Evolutionary conservation across 108 stramenopile species (phyloP), one percentile per base, ranked within the genome.

Genomic region (Thalassiosira profunda): DNA sequence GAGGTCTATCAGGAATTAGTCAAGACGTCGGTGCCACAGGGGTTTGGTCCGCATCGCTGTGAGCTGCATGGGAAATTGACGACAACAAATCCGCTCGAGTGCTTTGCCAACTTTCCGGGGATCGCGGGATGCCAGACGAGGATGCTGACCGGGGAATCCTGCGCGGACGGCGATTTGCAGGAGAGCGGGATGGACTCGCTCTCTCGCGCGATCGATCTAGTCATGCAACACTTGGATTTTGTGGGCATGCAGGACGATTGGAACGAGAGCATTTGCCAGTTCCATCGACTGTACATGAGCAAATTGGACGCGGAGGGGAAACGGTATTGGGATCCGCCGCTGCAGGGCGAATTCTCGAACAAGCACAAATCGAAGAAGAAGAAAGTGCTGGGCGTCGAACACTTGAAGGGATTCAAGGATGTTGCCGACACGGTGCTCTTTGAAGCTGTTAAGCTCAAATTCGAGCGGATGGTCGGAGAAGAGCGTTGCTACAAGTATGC

Each of bases 221-320:
- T 80, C 31, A 45, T 60, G 67, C 63, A 69, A 31, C 59, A 63
- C 18, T 36, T 80, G 15, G 67, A 69, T 6, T 80, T 74, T 29
- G 73, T 80, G 8, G 79, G 79, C 1, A 25, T 80, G 42, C 74
- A 60, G 15, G 79, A 80, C 45, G 79, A 80, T 20, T 80, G 79
- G 79, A 70, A 74, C 57, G 79, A 80, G 42, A 74, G 73, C 55
- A 60, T 80, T 7, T 80, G 79, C 29, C 79, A 80, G 41, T 80
- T 80, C 44, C 79, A 80, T 54, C 41, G 67, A 47, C n/a, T 74
- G 47, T 80, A 62, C 58, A 5, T 69, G 38, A 40, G 38, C 14
- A 14, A 40, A 33, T 56, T 43, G 31, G 37, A 36, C 33, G 30
- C 37, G 4, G 9, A n/a, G 31, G 68, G 67, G 23, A 45, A 57